These are phyloP conservation scores for Blastocrithidia nonstop DNA, from an alignment of 208 protist species.

Conservation along the genomic window DNA sequence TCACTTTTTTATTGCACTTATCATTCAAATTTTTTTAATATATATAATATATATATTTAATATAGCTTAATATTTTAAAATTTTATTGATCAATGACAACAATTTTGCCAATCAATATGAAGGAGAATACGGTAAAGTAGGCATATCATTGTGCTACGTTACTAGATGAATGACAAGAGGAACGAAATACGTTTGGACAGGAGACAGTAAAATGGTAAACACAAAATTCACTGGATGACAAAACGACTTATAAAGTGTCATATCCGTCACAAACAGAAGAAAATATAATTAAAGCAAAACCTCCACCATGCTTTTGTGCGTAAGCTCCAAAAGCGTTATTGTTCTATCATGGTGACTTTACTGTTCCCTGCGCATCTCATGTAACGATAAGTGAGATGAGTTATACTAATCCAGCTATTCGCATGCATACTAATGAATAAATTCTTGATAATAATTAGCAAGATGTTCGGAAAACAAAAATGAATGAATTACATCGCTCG, in stretches of 20 bases:
- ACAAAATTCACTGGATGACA: slow-evolving; percentile 6
- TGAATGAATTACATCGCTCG: no score
- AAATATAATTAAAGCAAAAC: slow-evolving; percentile 22
- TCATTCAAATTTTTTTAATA: no score
- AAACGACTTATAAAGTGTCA: slow-evolving; percentile 38
- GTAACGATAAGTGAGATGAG: slow-evolving; percentile 47
- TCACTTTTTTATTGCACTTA: no score
- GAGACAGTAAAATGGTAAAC: slow-evolving; percentile 3
- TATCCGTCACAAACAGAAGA: slow-evolving; percentile 22
- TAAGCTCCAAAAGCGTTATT: slow-evolving; percentile 56
- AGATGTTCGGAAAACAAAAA: no score
- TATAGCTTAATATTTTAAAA: no score
- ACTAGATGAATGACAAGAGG: slow-evolving; percentile 79
- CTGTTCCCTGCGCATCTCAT: slow-evolving; percentile 22
- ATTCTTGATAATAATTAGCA: no score
- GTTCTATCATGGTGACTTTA: slow-evolving; percentile 74
- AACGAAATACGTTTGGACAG: slow-evolving; percentile 24
- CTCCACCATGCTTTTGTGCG: slow-evolving; percentile 27
- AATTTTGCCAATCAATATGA: slow-evolving; percentile 6
- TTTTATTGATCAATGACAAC: no score
- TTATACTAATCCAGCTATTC: slow-evolving; percentile 27
- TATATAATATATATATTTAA: no score
- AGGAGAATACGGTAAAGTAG: slow-evolving; percentile 29
- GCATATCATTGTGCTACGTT: slow-evolving; percentile 78
- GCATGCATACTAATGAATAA: slow-evolving; percentile 25